Conservation (phyloP, 495 filamentous ascomycete genomes). For the Aspergillus ellipticus region DNA sequence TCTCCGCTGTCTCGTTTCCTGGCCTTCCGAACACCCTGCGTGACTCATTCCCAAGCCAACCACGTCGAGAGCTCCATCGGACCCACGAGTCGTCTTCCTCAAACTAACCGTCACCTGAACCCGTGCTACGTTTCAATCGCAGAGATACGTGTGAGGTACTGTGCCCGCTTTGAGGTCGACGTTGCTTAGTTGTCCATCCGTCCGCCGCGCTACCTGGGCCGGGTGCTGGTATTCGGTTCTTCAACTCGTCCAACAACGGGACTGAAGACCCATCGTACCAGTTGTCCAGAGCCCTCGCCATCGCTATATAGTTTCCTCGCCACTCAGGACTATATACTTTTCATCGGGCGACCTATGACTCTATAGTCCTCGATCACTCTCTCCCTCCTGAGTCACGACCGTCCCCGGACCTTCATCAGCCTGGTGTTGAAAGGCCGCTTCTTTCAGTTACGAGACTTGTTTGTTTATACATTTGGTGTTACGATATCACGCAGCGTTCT, state of each 20-base stretch:
- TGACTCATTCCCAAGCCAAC: slow-evolving; percentile 25
- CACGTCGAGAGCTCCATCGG: slow-evolving; percentile 16
- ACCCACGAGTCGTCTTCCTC: slow-evolving; percentile 18
- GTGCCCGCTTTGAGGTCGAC: slow-evolving; percentile 12
- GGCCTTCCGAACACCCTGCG: slow-evolving; percentile 20
- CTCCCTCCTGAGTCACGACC: slow-evolving; percentile 34
- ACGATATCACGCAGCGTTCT: slow-evolving; percentile 54
- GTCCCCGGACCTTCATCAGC: slow-evolving; percentile 34
- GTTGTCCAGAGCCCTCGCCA: slow-evolving; percentile 29
- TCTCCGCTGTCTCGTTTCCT: slow-evolving; percentile 16
- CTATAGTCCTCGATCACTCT: slow-evolving; percentile 32
- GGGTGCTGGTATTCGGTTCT: slow-evolving; percentile 45
- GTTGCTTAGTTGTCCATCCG: slow-evolving; percentile 20
- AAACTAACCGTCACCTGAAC: slow-evolving; percentile 6
- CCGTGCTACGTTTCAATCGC: slow-evolving; percentile 18
- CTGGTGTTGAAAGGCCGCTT: slow-evolving; percentile 41
- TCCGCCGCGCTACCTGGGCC: slow-evolving; percentile 27
- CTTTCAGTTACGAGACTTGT: slow-evolving; percentile 24
- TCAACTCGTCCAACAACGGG: slow-evolving; percentile 33
- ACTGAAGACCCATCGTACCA: slow-evolving; percentile 35
- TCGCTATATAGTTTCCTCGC: slow-evolving; percentile 19
- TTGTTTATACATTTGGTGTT: slow-evolving; percentile 33
- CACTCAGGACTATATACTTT: slow-evolving; percentile 9
- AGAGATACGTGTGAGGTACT: slow-evolving; percentile 14
- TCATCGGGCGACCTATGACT: slow-evolving; percentile 34